Evolutionary conservation across 495 filamentous ascomycete genomes (phyloP).

Genomic region (Neurospora pannonica): DNA sequence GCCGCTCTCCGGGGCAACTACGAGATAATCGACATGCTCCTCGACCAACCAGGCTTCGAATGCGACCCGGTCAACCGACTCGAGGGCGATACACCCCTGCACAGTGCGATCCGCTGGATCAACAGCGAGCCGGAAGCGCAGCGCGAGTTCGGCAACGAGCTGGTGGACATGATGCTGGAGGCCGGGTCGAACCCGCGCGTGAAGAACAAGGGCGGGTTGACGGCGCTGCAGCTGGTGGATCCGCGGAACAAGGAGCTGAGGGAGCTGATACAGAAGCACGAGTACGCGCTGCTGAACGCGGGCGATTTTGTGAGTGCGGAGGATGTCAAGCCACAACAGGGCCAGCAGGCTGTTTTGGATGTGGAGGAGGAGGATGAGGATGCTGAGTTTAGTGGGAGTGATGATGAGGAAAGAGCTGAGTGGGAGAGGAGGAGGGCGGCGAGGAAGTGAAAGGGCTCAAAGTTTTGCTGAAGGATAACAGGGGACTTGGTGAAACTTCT

Average conservation of each 20-base stretch:
- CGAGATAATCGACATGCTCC: constrained; percentile 82
- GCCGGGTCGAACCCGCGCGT: constrained; percentile 51
- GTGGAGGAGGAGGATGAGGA: constrained; percentile 33
- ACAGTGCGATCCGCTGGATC: constrained; percentile 76
- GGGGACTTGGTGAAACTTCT: background rate
- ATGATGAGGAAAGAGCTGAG: constrained; percentile 43
- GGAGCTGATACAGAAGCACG: constrained; percentile 60
- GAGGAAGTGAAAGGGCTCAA: constrained; percentile 7
- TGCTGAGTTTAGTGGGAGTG: constrained; percentile 43
- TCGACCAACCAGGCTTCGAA: constrained; percentile 91
- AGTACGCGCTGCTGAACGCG: constrained; percentile 52
- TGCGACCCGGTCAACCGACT: constrained; percentile 76
- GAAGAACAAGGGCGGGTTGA: constrained; percentile 61
- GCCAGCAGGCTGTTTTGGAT: constrained; percentile 5
- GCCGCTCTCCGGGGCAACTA: constrained; percentile 82
- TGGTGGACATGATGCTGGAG: constrained; percentile 87
- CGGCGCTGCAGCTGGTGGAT: constrained; percentile 61
- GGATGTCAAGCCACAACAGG: constrained; percentile 16
- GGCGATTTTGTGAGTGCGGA: constrained; percentile 38
- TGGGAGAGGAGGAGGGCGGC: constrained; percentile 37
- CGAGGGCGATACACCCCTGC: constrained; percentile 85
- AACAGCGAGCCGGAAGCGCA: constrained; percentile 54
- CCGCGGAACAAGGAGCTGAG: constrained; percentile 60
- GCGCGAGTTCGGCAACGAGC: constrained; percentile 51
- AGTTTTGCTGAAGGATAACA: background rate